A percentile compares a stretch with the other conserved stretches of the same genome.
phyloP scores from a whole-genome alignment of 306 rosid species.

The Ochetophila trinervis region DNA sequence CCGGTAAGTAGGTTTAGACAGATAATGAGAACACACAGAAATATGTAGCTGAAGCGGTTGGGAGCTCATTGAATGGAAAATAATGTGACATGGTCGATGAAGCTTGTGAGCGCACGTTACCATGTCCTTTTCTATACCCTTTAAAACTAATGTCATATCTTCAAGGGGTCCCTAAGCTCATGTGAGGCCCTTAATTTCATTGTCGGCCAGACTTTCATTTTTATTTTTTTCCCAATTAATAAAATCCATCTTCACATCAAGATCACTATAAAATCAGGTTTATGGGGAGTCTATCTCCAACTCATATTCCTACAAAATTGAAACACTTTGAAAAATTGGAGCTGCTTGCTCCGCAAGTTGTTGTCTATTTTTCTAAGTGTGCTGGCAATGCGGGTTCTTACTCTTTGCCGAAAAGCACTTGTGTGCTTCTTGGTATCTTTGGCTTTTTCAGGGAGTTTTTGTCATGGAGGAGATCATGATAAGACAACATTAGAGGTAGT shows the following conservation, averaged over 20 bases:
- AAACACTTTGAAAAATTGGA: too few relatives aligned
- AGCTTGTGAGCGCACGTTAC: constrained; percentile 39
- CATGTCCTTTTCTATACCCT: constrained; percentile 34
- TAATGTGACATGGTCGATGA: constrained; percentile 18
- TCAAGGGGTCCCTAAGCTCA: constrained; percentile 46
- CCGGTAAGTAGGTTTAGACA: constrained; percentile 50
- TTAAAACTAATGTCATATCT: background rate
- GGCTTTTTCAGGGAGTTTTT: constrained; percentile 40
- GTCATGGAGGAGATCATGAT: constrained; percentile 41
- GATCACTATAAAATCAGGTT: constrained; percentile 44
- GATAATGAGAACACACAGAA: constrained; percentile 18
- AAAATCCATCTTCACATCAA: background rate
- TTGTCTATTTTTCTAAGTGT: background rate
- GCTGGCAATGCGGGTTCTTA: constrained; percentile 47
- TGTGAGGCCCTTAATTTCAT: constrained; percentile 54
- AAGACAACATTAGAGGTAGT: constrained; percentile 58
- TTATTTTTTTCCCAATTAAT: too few relatives aligned
- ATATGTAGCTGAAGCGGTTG: constrained; percentile 39
- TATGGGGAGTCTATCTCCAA: background rate
- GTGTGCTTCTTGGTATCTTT: constrained; percentile 52
- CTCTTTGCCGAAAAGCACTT: constrained; percentile 36
- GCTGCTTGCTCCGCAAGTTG: too few relatives aligned
- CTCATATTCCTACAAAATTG: background rate
- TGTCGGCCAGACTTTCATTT: constrained; percentile 39
- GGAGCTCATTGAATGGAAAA: constrained; percentile 50